phyloP scores from a whole-genome alignment of 2,329 filamentous ascomycete genomes.

The Chrysosporium queenslandicum region DNA sequence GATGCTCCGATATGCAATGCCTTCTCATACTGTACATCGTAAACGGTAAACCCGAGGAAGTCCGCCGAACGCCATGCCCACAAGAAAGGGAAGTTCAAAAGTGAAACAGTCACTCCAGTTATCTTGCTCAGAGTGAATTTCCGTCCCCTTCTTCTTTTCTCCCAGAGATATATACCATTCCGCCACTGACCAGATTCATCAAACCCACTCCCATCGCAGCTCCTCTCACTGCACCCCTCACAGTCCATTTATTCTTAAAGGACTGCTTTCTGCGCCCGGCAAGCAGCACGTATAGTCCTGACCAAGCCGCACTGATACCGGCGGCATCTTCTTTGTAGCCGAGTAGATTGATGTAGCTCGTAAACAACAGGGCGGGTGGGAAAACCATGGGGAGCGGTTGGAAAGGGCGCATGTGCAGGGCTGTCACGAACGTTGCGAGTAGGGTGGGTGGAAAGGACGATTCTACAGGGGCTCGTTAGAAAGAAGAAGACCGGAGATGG shows the following conservation, averaged over 20 bases:
- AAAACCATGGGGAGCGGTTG: conserved; percentile 58
- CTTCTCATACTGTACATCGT: not conserved
- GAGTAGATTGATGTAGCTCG: conserved; percentile 55
- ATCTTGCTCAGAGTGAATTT: conserved; percentile 18
- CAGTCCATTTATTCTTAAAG: conserved; percentile 38
- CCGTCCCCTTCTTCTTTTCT: conserved; percentile 34
- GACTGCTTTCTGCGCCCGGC: conserved; percentile 47
- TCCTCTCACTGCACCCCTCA: conserved; percentile 38
- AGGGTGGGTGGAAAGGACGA: conserved; percentile 55
- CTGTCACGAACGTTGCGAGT: conserved; percentile 55
- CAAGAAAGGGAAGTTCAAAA: not conserved
- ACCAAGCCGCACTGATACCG: conserved; percentile 55
- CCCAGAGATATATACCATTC: conserved; percentile 39
- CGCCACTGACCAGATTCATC: conserved; percentile 39
- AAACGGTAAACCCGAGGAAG: not conserved
- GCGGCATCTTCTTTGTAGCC: conserved; percentile 54
- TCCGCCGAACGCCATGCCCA: not conserved
- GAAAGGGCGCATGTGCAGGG: conserved; percentile 57
- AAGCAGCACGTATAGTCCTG: conserved; percentile 54
- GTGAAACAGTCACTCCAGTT: not conserved
- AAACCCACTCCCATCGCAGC: conserved; percentile 39
- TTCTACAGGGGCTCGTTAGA: conserved; percentile 37
- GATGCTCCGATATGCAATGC: conserved; percentile 2
- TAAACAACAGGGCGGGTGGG: conserved; percentile 55
- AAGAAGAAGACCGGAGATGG: not conserved